Base-by-base conservation (phyloP, 192 early-diverging fungal genomes). In the Globomyces pollinis-pini region DNA sequence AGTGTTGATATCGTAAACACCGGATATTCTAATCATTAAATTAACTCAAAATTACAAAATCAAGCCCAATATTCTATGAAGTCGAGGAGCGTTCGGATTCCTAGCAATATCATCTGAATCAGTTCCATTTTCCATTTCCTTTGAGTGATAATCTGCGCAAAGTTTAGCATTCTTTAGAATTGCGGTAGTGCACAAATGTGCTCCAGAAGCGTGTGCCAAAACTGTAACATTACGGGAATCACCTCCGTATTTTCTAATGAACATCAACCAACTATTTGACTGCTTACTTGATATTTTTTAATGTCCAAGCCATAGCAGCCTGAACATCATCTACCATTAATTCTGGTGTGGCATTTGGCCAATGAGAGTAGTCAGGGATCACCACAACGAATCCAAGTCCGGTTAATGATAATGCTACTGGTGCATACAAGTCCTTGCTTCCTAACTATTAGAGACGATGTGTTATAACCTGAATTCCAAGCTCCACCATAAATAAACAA, bases 191-290 rank as follows among this genome's bases (percentile, higher is more conserved):
- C 26, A 41, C 18, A 73, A 56, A 57, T 76, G 74, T 8, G 68
- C 74, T 12, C 74, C 74, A 8, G 74, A 71, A 31, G 57, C 50
- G 41, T 74, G 69, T 3, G 68, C 74, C 66, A 76, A 68, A 23
- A 76, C 38, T 24, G 50, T 28, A 45, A 76, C 71, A 18, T 74
- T 38, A n/a, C 13, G 5, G 4, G 63, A 50, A 18, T 63, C 51
- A 7, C 71, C 71, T 8, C 63, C 74, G 39, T 43, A 57, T 4
- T 31, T 15, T 8, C n/a, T n/a, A n/a, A n/a, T n/a, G n/a, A n/a
- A n/a, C n/a, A n/a, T n/a, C n/a, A n/a, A n/a, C n/a, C n/a, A n/a
- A n/a, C n/a, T n/a, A n/a, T n/a, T n/a, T n/a, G n/a, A n/a, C n/a
- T n/a, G n/a, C n/a, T n/a, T n/a, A n/a, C n/a, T 28, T 20, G 15